A percentile compares a stretch with the other conserved stretches of the same genome.
Conservation (phyloP, 768 basidiomycete genomes). For the Boletus fagicola region DNA sequence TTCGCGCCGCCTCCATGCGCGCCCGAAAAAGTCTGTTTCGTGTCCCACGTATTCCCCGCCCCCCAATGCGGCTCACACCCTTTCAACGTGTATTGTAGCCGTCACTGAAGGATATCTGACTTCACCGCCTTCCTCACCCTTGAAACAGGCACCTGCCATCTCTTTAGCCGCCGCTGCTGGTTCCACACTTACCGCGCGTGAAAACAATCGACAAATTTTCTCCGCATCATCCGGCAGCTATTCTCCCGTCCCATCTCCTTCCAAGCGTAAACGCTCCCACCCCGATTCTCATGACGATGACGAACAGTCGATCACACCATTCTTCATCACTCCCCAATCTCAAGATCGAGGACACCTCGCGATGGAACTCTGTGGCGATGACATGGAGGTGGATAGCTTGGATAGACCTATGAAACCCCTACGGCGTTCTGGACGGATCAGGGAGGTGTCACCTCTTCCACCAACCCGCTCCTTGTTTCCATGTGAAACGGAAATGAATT, state of each 20-base stretch:
- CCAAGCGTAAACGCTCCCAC: slow-evolving; percentile 35
- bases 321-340: slow-evolving; percentile 19
- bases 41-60: slow-evolving; percentile 16
- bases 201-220: slow-evolving; percentile 52
- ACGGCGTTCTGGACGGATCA: slow-evolving; percentile 33
- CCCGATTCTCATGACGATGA: slow-evolving; percentile 23
- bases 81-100: slow-evolving; percentile 38
- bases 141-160: slow-evolving; percentile 29
- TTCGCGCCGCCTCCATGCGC: slow-evolving; percentile 58
- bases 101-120: slow-evolving; percentile 63
- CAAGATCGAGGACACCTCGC: slow-evolving; percentile 24
- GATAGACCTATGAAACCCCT: slow-evolving; percentile 37
- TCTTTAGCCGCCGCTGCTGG: slow-evolving; percentile 16
- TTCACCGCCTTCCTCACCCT: slow-evolving; percentile 35
- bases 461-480: slow-evolving; percentile 24
- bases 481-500: slow-evolving; percentile 35
- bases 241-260: slow-evolving; percentile 32
- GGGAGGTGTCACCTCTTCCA: slow-evolving; percentile 28
- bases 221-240: slow-evolving; percentile 35
- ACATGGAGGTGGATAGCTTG: slow-evolving; percentile 25
- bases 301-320: slow-evolving; percentile 17
- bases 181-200: slow-evolving; percentile 57
- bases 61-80: slow-evolving; percentile 31
- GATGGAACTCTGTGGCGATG: slow-evolving; percentile 27
- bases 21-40: slow-evolving; percentile 55